Base-by-base conservation (phyloP, 805 yeast species). In the Candida qinlingensis region DNA sequence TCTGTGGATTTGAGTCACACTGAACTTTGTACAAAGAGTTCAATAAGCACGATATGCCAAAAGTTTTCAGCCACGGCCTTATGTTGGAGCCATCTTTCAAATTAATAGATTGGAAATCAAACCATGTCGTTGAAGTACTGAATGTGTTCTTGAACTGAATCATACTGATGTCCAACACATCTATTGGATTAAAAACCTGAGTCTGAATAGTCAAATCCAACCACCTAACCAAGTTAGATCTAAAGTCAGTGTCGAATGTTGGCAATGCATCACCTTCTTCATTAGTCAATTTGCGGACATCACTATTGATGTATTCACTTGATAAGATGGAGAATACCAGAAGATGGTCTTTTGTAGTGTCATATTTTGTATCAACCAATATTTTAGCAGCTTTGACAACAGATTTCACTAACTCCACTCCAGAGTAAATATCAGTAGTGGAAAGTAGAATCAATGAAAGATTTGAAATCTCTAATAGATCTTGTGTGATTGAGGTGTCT, bases 291-390 rank as follows among this genome's bases (percentile, higher is more conserved):
- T 28, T 13, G 0, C 61, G 60, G 6, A 63, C 25, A 6, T 56
- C 54, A 41, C 59, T 57, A 37, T 59, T 53, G 3, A 80, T 55
- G 47, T 71, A 70, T 6, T 71, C 70, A 25, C 76, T 59, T 2
- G 73, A 63, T n/a, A 79, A 46, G 42, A 79, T 70, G 8, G 74
- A 56, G 51, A 82, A 79, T 4, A 73, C 54, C 5, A 69, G 54
- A 10, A 79, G 52, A 55, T 80, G 81, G 11, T 65, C 65, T 42
- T 67, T 71, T 4, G 80, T 51, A 0, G 67, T 57, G 2, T 69
- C 75, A 55, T 70, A 72, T 8, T 73, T 71, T 1, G 81, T 65
- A 9, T 67, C 57, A 19, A 68, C 61, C n/a, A 75, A 60, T 28
- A 57, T 60, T 3, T 71, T 49, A 4, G 72, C 54, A 12, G 70